phyloP scores from a whole-genome alignment of 164 flowering plant species.

The Chimonanthus salicifolius region DNA sequence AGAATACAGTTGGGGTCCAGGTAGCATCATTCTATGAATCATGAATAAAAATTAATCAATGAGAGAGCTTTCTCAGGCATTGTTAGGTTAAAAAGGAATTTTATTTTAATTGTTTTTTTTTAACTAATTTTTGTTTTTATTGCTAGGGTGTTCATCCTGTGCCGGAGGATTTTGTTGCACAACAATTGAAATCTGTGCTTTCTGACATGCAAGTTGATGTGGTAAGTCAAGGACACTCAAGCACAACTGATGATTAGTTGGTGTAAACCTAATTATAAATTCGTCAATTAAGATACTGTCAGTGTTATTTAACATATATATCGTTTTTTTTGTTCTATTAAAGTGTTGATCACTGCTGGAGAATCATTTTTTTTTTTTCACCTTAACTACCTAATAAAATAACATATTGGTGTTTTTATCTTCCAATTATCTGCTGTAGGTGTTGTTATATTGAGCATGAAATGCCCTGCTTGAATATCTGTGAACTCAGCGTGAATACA shows the following conservation, averaged over 20 bases:
- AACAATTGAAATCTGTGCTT: constrained; percentile 79
- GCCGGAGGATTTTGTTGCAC: constrained; percentile 64
- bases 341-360: not conserved
- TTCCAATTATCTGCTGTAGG: not conserved
- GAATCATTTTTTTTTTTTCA: not conserved
- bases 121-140: not conserved
- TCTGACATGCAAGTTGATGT: constrained; percentile 93
- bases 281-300: no score
- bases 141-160: constrained; percentile 58
- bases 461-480: not conserved
- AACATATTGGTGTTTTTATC: not conserved
- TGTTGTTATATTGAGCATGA: not conserved
- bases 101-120: not conserved
- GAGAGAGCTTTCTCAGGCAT: not conserved
- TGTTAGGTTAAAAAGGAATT: not conserved
- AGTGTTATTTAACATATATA: not conserved
- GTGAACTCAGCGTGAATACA: not conserved
- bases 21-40: constrained; percentile 18
- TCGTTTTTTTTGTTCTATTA: not conserved
- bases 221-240: constrained; percentile 37
- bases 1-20: constrained; percentile 97
- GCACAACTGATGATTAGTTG: not conserved
- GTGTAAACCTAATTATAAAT: not conserved
- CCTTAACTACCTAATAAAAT: not conserved
- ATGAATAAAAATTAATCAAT: not conserved